Evolutionary conservation across 169 alveolate genomes (phyloP).

Genomic region (Cryptosporidium ryanae): DNA sequence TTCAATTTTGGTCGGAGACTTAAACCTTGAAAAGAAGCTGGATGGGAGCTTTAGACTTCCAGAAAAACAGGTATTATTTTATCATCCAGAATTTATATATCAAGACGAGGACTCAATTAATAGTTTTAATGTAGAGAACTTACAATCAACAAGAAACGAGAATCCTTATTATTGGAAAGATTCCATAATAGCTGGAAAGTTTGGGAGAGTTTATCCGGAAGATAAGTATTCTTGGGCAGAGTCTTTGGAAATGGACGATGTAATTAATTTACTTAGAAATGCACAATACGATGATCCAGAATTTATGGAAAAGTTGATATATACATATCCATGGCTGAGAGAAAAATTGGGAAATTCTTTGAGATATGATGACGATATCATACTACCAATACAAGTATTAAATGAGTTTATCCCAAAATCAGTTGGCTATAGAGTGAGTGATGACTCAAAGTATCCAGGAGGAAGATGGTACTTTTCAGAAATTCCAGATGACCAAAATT

Average conservation of each 20-base stretch:
- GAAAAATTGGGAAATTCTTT: constrained; percentile 36
- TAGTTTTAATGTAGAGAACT: constrained; percentile 26
- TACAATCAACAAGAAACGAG: constrained; percentile 48
- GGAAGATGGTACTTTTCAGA: constrained; percentile 67
- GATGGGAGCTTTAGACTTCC: constrained; percentile 21
- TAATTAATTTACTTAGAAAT: constrained; percentile 14
- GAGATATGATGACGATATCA: constrained; percentile 15
- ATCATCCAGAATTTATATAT: constrained; percentile 22
- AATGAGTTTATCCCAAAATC: constrained; percentile 54
- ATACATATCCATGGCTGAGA: constrained; percentile 64
- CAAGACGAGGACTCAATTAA: constrained; percentile 5
- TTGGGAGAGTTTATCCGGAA: constrained; percentile 39
- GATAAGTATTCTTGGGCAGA: constrained; percentile 55
- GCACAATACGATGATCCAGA: constrained; percentile 36
- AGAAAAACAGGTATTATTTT: constrained; percentile 25
- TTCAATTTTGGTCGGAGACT: constrained; percentile 37
- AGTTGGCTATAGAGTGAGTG: constrained; percentile 5
- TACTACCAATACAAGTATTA: constrained; percentile 58
- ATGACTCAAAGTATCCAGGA: constrained; percentile 33
- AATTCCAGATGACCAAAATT: constrained; percentile 46
- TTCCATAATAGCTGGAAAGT: background rate
- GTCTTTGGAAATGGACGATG: constrained; percentile 55
- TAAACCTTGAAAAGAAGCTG: background rate
- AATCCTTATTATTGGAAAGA: constrained; percentile 31
- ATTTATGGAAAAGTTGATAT: constrained; percentile 7